Evolutionary conservation across 768 basidiomycete genomes (phyloP).

Genomic region (Rubroboletus pulcherrimus): DNA sequence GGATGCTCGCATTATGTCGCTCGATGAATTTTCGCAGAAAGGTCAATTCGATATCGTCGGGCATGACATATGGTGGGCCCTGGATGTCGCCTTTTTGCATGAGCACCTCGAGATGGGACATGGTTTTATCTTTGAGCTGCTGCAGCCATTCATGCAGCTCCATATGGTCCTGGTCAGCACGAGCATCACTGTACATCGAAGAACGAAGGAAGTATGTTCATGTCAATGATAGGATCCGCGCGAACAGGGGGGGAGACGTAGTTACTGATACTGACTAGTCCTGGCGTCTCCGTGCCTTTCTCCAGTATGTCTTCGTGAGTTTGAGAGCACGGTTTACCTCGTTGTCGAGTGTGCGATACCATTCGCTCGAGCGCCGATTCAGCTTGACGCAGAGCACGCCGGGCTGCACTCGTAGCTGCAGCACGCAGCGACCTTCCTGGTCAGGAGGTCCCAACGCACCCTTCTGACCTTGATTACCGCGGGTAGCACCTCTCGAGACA

Average conservation of each 20-base stretch:
- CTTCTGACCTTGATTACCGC: slow-evolving; percentile 85
- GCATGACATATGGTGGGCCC: slow-evolving; percentile 78
- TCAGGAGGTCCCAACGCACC: slow-evolving; percentile 71
- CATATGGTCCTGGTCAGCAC: slow-evolving; percentile 87
- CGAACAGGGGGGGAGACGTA: not conserved
- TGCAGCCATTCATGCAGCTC: slow-evolving; percentile 86
- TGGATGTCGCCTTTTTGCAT: slow-evolving; percentile 88
- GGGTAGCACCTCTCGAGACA: slow-evolving; percentile 77
- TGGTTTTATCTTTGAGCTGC: slow-evolving; percentile 83
- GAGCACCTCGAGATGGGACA: slow-evolving; percentile 81
- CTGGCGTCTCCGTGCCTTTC: slow-evolving; percentile 76
- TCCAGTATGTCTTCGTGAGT: slow-evolving; percentile 83
- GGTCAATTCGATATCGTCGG: slow-evolving; percentile 70
- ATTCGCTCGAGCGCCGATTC: slow-evolving; percentile 75
- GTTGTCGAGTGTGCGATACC: slow-evolving; percentile 74
- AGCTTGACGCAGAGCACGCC: slow-evolving; percentile 74
- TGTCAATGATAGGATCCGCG: slow-evolving; percentile 3
- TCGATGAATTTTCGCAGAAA: slow-evolving; percentile 83
- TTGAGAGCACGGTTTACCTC: slow-evolving; percentile 81
- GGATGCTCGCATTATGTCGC: slow-evolving; percentile 67
- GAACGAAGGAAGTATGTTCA: not conserved
- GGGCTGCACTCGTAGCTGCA: slow-evolving; percentile 82
- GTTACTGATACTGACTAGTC: slow-evolving; percentile 45
- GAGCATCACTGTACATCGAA: slow-evolving; percentile 45
- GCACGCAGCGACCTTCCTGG: slow-evolving; percentile 66